A percentile compares a stretch with the other conserved stretches of the same genome.
phyloP scores from a whole-genome alignment of 2,329 filamentous ascomycete genomes.

The Plenodomus biglobosus region DNA sequence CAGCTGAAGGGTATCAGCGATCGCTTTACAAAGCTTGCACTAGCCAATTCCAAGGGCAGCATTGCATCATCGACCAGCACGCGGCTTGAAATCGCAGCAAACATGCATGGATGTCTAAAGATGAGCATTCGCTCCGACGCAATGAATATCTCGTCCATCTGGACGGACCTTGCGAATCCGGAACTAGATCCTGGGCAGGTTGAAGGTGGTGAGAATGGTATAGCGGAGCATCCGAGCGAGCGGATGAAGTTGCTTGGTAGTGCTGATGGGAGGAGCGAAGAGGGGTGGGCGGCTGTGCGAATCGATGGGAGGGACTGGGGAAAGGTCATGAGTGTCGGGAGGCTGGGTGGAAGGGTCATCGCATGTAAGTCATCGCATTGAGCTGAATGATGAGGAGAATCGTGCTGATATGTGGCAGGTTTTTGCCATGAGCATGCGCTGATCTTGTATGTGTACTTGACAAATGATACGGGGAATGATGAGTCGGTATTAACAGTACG shows the following conservation, averaged over 20 bases:
- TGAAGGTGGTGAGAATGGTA: conserved; percentile 61
- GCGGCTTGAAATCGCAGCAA: conserved; percentile 83
- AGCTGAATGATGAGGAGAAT: background rate
- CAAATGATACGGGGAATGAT: conserved; percentile 68
- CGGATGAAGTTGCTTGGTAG: conserved; percentile 65
- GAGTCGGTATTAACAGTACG: conserved; percentile 75
- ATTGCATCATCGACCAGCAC: conserved; percentile 32
- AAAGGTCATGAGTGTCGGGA: conserved; percentile 85
- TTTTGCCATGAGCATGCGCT: conserved; percentile 79
- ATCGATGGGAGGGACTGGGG: conserved; percentile 96
- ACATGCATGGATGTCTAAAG: conserved; percentile 87
- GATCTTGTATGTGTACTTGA: conserved; percentile 80
- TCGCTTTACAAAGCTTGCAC: conserved; percentile 82
- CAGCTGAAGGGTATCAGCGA: conserved; percentile 94
- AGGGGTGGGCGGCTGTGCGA: conserved; percentile 83
- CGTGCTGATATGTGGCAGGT: conserved; percentile 43
- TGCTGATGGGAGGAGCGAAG: conserved; percentile 66
- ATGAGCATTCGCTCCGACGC: conserved; percentile 81
- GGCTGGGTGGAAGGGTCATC: conserved; percentile 87
- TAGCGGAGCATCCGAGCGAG: conserved; percentile 81
- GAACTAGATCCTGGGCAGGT: conserved; percentile 79
- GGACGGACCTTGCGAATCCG: conserved; percentile 84
- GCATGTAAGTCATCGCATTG: conserved; percentile 63
- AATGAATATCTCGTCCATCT: conserved; percentile 80
- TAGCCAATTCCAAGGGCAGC: conserved; percentile 42